Evolutionary conservation across 371 early-diverging fungal species (phyloP).

Genomic region (Rhizopus arrhizus): DNA sequence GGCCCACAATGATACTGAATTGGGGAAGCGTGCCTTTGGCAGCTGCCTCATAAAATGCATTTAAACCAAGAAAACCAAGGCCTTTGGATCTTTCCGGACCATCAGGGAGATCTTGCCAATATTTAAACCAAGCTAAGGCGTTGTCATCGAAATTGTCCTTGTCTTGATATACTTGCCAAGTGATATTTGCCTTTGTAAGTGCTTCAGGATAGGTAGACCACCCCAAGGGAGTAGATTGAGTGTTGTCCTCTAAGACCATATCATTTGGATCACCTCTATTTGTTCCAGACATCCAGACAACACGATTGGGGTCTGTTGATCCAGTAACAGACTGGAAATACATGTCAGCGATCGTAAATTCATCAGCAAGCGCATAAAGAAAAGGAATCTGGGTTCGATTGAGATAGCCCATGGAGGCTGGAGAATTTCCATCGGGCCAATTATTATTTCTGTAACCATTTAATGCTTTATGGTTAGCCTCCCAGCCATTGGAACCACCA

Average conservation of each 20-base stretch:
- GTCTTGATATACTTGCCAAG: constrained; percentile 11
- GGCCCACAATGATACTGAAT: constrained; percentile 24
- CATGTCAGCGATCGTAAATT: constrained; percentile 35
- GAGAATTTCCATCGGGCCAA: constrained; percentile 32
- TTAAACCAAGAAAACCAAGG: constrained; percentile 31
- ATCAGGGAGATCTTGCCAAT: constrained; percentile 26
- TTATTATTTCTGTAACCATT: constrained; percentile 32
- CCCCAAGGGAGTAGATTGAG: constrained; percentile 15
- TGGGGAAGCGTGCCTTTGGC: constrained; percentile 31
- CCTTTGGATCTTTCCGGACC: constrained; percentile 35
- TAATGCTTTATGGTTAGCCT: constrained; percentile 23
- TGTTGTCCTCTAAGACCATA: constrained; percentile 29
- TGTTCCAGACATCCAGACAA: constrained; percentile 35
- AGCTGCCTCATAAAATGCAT: constrained; percentile 30
- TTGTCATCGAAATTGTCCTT: constrained; percentile 25
- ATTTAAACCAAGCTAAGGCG: constrained; percentile 34
- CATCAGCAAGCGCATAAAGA: constrained; percentile 31
- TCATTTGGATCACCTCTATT: constrained; percentile 22
- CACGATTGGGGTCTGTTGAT: constrained; percentile 34
- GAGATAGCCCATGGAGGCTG: constrained; percentile 34
- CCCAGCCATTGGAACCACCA: constrained; percentile 24
- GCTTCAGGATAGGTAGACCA: constrained; percentile 33
- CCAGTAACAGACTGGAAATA: constrained; percentile 34
- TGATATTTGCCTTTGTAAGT: constrained; percentile 25
- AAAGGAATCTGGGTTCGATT: constrained; percentile 29